Conservation (phyloP, 2,329 filamentous ascomycete genomes). For the Sclerotinia trifoliorum region DNA sequence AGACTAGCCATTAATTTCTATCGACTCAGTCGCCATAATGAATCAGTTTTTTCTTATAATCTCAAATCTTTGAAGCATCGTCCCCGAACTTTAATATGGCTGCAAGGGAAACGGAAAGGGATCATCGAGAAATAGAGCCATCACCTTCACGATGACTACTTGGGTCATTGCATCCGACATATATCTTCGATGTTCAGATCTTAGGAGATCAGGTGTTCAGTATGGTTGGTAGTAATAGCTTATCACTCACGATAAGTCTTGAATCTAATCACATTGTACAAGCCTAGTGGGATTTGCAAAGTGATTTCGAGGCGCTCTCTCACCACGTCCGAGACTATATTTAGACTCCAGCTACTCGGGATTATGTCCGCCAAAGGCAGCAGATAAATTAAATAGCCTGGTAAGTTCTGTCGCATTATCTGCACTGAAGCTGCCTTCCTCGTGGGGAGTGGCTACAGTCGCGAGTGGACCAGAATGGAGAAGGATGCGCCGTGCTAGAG, state of each 20-base stretch:
- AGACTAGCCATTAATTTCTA: not conserved
- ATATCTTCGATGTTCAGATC: not conserved
- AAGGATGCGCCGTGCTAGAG: not conserved
- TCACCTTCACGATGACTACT: slow-evolving; percentile 1
- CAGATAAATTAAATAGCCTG: not conserved
- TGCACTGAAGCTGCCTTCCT: not conserved
- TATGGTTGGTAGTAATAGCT: not conserved
- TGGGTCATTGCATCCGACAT: slow-evolving; percentile 1
- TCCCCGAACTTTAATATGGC: not conserved
- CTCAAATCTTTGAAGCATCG: not conserved
- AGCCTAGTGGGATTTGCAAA: slow-evolving; percentile 1
- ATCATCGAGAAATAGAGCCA: not conserved
- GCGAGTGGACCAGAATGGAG: not conserved
- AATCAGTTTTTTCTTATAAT: not conserved
- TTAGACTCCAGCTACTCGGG: slow-evolving; percentile 11
- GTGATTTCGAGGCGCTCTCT: slow-evolving; percentile 11
- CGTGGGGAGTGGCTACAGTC: not conserved
- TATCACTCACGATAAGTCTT: slow-evolving; percentile 5
- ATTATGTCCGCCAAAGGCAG: not conserved
- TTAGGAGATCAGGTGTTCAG: not conserved
- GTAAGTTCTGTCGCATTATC: not conserved
- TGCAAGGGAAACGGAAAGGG: not conserved
- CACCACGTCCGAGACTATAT: not conserved
- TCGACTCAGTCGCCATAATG: not conserved
- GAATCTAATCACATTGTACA: not conserved